Percentiles rank a stretch among this genome's conserved stretches.
Evolutionary conservation across 208 protist genomes (phyloP).

Genomic region (Crithidia brevicula): DNA sequence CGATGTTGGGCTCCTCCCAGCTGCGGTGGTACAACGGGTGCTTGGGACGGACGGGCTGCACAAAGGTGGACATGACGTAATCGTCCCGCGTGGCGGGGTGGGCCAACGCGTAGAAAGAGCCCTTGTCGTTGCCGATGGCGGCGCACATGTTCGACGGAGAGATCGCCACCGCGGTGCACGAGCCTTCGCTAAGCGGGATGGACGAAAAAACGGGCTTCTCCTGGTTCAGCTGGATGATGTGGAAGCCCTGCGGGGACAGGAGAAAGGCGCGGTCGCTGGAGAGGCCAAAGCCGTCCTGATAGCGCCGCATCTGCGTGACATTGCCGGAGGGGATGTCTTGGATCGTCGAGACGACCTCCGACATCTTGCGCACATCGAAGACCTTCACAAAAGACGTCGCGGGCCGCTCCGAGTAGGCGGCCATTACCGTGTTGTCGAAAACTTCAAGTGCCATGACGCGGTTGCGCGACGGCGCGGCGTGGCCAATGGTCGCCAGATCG

Average conservation of each 20-base stretch:
- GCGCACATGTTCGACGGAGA: slow-evolving; percentile 82
- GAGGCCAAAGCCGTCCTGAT: slow-evolving; percentile 71
- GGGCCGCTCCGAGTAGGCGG: slow-evolving; percentile 66
- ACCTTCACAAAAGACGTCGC: slow-evolving; percentile 79
- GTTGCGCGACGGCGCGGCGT: slow-evolving; percentile 52
- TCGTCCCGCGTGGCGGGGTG: slow-evolving; percentile 71
- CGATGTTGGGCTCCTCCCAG: slow-evolving; percentile 75
- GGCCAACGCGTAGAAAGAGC: slow-evolving; percentile 76
- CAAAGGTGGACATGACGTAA: slow-evolving; percentile 82
- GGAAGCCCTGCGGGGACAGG: slow-evolving; percentile 71
- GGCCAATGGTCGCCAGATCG: slow-evolving; percentile 49
- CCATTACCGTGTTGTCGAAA: slow-evolving; percentile 80
- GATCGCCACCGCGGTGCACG: slow-evolving; percentile 71
- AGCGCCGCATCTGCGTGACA: slow-evolving; percentile 72
- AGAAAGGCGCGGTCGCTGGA: slow-evolving; percentile 68
- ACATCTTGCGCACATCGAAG: slow-evolving; percentile 81
- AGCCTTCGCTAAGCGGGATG: slow-evolving; percentile 49
- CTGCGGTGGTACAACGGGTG: slow-evolving; percentile 61
- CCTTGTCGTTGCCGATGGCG: slow-evolving; percentile 89
- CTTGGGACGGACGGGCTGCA: slow-evolving; percentile 66
- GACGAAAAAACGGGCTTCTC: slow-evolving; percentile 67
- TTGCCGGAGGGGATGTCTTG: slow-evolving; percentile 70
- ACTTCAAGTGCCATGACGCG: slow-evolving; percentile 80
- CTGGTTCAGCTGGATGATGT: slow-evolving; percentile 83
- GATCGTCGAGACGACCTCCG: slow-evolving; percentile 61